These are phyloP conservation scores for Sphagnum contortum DNA, from an alignment of 225 moss, liverwort and hornwort genomes.

Conservation along the genomic window DNA sequence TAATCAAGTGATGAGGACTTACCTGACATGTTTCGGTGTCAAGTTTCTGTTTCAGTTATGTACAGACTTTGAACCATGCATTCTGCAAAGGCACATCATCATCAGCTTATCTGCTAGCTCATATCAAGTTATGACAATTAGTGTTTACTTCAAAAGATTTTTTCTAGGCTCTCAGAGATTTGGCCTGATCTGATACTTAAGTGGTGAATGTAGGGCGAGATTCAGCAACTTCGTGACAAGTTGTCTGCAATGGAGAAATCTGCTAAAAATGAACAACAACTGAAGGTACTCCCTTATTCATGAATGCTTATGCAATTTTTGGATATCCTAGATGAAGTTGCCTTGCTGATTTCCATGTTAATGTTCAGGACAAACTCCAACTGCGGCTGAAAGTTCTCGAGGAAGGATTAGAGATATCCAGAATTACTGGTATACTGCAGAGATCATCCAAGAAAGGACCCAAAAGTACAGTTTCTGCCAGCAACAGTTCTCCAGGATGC, in stretches of 20 bases:
- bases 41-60: too few species aligned
- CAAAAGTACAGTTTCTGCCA: constrained; percentile 35
- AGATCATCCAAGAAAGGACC: constrained; percentile 18
- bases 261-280: constrained; percentile 42
- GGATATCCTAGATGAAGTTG: constrained; percentile 1
- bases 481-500: constrained; percentile 21
- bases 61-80: too few species aligned
- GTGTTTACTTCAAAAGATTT: background rate
- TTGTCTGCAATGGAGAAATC: constrained; percentile 41
- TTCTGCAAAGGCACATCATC: too few species aligned
- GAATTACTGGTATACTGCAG: constrained; percentile 24
- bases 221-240: constrained; percentile 67
- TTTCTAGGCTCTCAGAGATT: background rate
- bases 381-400: constrained; percentile 53
- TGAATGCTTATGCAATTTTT: too few species aligned
- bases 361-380: constrained; percentile 44
- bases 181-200: background rate
- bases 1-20: constrained; percentile 5
- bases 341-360: constrained; percentile 2
- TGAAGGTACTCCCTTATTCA: constrained; percentile 24
- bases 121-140: background rate
- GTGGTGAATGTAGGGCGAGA: constrained; percentile 37
- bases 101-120: background rate
- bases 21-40: background rate
- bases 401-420: constrained; percentile 40